Evolutionary conservation across 169 alveolate species (phyloP), one percentile per base, ranked within the genome.

Genomic region (Babesia bigemina): DNA sequence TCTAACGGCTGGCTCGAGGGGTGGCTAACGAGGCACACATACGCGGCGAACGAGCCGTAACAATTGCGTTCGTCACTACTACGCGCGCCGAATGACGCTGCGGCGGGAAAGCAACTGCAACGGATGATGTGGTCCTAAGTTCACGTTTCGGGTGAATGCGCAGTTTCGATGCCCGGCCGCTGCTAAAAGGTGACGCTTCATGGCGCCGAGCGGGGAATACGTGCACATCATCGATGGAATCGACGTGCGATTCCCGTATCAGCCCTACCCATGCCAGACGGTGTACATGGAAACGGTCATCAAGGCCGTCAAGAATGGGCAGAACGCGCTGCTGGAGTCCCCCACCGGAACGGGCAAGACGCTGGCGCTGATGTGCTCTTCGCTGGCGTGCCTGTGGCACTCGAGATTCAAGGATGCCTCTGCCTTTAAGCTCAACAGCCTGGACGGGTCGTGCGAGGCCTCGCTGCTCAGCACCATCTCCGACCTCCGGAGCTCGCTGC

Each of bases 271-370:
- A 22, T 71, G 93, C 75, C 94, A 95, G 81, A 71, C 60, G 69
- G 70, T 86, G 33, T 91, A 90, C 62, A 93, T 93, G 94, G 74
- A 86, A 79, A 71, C 87, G 39, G 96, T 95, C 12, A 86, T 93
- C 6, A 85, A 92, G 79, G 82, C 96, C 44, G 79, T 93, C 17
- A 69, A 86, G 65, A 60, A 84, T 47, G 86, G 87, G 17, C 63
- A 93, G 49, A 93, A 96, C 77, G 99, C 97, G 21, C 92, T 95
- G 52, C 77, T 97, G 22, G 99, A 96, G 86, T 93, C 98, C 1
- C 99, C 99, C 9, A 97, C 99, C 10, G 99, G 99, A 16, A 97
- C 99, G 28, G 99, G 99, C 4, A 97, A 97, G 78, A 96, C 99
- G 22, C 52, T 96, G 47, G 92, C 97, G 63, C 86, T 96, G 33